Conservation (phyloP, 176 grass and related monocot genomes). For the Zizania latifolia region DNA sequence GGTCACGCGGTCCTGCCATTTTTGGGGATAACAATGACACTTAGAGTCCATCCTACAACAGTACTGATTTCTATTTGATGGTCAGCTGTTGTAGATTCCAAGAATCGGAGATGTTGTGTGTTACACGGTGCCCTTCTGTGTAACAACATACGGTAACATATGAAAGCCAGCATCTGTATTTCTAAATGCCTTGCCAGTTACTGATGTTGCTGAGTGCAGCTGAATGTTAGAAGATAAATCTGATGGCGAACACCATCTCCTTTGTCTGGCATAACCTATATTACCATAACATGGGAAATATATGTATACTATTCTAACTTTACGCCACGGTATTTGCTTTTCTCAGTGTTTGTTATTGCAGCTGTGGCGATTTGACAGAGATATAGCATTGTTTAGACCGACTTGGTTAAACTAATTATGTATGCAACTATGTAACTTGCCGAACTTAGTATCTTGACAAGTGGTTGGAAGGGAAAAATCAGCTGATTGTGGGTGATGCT, state of each 20-base stretch:
- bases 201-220: not conserved
- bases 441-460: not conserved
- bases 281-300: not conserved
- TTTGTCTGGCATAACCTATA: not conserved
- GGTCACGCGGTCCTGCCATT: too few species aligned
- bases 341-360: not conserved
- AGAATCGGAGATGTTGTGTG: conserved; percentile 7
- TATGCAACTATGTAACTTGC: not conserved
- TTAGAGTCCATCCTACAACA: conserved; percentile 26
- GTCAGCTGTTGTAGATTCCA: conserved; percentile 34
- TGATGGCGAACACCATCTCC: not conserved
- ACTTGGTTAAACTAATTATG: too few species aligned
- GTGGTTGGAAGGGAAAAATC: not conserved
- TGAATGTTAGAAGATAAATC: not conserved
- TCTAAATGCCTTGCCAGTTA: not conserved
- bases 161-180: not conserved
- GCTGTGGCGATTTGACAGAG: not conserved
- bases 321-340: not conserved
- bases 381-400: too few species aligned
- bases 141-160: conserved; percentile 24
- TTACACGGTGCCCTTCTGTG: not conserved
- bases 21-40: too few species aligned
- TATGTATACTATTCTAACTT: not conserved
- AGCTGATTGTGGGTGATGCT: not conserved
- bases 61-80: conserved; percentile 46